phyloP scores from a whole-genome alignment of 495 filamentous ascomycete species.

The Aspergillus sparsus region DNA sequence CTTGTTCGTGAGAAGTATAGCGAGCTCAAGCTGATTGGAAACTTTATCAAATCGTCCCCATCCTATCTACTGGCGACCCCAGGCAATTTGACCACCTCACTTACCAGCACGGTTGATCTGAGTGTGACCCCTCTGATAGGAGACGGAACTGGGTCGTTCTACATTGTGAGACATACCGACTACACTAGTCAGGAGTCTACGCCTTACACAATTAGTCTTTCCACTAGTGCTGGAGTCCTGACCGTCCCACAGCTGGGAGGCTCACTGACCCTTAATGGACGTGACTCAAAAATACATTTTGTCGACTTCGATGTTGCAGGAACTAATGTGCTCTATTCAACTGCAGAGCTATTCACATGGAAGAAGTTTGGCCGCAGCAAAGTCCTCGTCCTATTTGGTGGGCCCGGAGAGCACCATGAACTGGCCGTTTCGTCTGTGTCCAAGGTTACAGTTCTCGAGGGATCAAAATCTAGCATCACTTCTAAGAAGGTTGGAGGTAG shows the following conservation, averaged over 20 bases:
- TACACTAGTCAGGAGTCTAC: conserved; percentile 58
- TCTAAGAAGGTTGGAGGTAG: conserved; percentile 46
- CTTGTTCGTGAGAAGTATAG: conserved; percentile 75
- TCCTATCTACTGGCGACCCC: conserved; percentile 60
- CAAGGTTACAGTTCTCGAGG: conserved; percentile 50
- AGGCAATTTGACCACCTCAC: conserved; percentile 51
- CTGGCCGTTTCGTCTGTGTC: conserved; percentile 53
- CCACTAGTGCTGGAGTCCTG: conserved; percentile 61
- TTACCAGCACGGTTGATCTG: conserved; percentile 52
- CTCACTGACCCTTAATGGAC: conserved; percentile 63
- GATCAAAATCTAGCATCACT: conserved; percentile 37
- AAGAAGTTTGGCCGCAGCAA: conserved; percentile 60
- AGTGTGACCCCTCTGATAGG: conserved; percentile 61
- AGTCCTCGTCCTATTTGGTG: conserved; percentile 70
- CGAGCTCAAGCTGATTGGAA: conserved; percentile 71
- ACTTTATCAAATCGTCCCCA: conserved; percentile 70
- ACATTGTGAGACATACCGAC: conserved; percentile 62
- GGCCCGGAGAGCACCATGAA: conserved; percentile 69
- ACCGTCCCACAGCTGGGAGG: conserved; percentile 65
- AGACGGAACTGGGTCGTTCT: conserved; percentile 60
- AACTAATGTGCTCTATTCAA: conserved; percentile 69
- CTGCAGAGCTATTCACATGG: conserved; percentile 75
- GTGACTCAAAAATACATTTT: conserved; percentile 75
- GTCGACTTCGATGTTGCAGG: conserved; percentile 70
- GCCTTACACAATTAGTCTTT: conserved; percentile 60